phyloP scores from a whole-genome alignment of 768 basidiomycete genomes.

The Tylopilus subfusipes region DNA sequence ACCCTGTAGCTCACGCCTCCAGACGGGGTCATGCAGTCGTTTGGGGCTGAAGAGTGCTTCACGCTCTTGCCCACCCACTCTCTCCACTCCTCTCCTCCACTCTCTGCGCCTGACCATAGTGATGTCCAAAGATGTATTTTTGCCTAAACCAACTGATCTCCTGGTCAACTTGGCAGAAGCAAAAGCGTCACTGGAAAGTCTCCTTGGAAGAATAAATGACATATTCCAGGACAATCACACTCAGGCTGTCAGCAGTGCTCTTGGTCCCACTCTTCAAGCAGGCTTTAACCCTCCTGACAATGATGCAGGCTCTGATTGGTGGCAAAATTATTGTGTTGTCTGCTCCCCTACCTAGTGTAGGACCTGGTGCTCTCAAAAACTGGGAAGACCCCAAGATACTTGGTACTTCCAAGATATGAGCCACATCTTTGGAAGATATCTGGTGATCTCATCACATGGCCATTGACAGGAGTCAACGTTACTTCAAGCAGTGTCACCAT shows the following conservation, averaged over 20 bases:
- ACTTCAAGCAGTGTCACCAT: conserved; percentile 88
- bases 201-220: conserved; percentile 81
- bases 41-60: no score
- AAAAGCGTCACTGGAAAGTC: conserved; percentile 70
- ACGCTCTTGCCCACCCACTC: no score
- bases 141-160: conserved; percentile 95
- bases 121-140: conserved; percentile 98
- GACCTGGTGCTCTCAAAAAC: conserved; percentile 90
- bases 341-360: conserved; percentile 80
- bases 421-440: background rate
- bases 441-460: conserved; percentile 1
- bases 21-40: no score
- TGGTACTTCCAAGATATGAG: conserved; percentile 81
- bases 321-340: conserved; percentile 91
- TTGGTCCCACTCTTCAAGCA: conserved; percentile 93
- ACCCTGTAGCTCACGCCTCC: no score
- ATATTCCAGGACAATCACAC: conserved; percentile 98
- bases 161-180: conserved; percentile 91
- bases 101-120: no score
- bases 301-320: conserved; percentile 75
- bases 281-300: conserved; percentile 62
- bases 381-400: conserved; percentile 95
- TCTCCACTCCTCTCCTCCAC: no score
- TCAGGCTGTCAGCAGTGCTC: conserved; percentile 88
- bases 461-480: conserved; percentile 91